These are phyloP conservation scores for Rhinocladiella similis DNA, from an alignment of 2,329 filamentous ascomycete species.

Conservation along the genomic window DNA sequence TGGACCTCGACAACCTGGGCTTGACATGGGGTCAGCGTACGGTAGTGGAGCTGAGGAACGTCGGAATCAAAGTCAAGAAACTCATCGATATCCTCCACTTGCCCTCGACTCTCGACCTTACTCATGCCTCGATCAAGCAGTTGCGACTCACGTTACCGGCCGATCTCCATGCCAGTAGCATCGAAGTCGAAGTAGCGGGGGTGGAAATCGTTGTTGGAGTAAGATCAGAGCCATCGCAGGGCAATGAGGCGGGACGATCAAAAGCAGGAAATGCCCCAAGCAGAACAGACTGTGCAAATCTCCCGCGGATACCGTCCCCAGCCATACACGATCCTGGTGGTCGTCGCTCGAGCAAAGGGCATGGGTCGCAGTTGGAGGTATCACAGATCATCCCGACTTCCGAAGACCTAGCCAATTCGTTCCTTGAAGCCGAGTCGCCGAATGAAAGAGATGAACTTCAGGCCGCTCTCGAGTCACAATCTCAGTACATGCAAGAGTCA, in stretches of 20 bases:
- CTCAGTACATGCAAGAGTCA: constrained; percentile 53
- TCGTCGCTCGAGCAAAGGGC: constrained; percentile 7
- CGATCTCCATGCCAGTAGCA: constrained; percentile 82
- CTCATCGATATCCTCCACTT: constrained; percentile 31
- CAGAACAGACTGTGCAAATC: constrained; percentile 29
- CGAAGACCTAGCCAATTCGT: constrained; percentile 61
- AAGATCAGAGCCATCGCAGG: constrained; percentile 10
- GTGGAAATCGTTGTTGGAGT: constrained; percentile 60
- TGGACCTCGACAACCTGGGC: constrained; percentile 84
- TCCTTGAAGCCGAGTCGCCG: constrained; percentile 58
- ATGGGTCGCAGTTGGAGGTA: constrained; percentile 10
- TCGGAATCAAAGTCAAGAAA: constrained; percentile 52
- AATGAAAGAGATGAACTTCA: constrained; percentile 60
- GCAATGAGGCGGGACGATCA: constrained; percentile 43
- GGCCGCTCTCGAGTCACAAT: constrained; percentile 55
- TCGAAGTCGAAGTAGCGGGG: constrained; percentile 78
- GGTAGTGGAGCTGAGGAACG: constrained; percentile 81
- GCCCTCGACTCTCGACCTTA: constrained; percentile 17
- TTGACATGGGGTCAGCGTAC: constrained; percentile 79
- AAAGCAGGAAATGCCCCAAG: constrained; percentile 40
- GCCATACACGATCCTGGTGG: constrained; percentile 32
- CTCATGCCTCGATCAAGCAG: constrained; percentile 66
- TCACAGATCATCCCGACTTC: constrained; percentile 50
- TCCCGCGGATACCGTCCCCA: constrained; percentile 22
- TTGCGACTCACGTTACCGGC: constrained; percentile 82